A percentile compares a stretch with the other conserved stretches of the same genome.
Conservation (phyloP, 169 alveolate genomes). For the Ichthyophthirius multifiliis region DNA sequence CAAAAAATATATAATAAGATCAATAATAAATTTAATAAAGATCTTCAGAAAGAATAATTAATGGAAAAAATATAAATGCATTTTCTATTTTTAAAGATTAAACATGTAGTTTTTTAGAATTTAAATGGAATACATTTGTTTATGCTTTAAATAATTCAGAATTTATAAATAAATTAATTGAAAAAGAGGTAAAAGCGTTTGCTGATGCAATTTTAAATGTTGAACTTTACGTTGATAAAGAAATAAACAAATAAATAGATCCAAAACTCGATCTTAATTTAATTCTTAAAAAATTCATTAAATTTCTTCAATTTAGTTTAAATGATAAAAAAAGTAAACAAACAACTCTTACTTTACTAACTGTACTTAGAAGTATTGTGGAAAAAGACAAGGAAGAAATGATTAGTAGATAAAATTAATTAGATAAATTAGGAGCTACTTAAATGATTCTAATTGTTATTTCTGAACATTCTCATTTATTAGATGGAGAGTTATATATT, state of each 20-base stretch:
- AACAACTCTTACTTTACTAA: background rate
- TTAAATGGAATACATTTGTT: background rate
- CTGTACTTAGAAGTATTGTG: background rate
- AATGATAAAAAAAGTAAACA: background rate
- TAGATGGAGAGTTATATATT: conserved; percentile 25
- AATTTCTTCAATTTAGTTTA: background rate
- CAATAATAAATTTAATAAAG: too few relatives aligned
- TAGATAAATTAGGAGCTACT: conserved; percentile 39
- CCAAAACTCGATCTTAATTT: background rate
- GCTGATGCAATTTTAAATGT: background rate
- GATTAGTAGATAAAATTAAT: conserved; percentile 11
- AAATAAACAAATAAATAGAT: background rate
- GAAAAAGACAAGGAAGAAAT: conserved; percentile 7
- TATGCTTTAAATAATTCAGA: background rate
- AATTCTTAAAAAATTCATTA: background rate
- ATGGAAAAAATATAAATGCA: too few relatives aligned
- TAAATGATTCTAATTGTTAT: conserved; percentile 26
- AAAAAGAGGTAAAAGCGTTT: background rate
- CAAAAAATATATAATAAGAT: too few relatives aligned
- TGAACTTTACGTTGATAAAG: background rate
- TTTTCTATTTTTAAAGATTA: too few relatives aligned
- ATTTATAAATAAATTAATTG: background rate
- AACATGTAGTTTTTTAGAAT: background rate
- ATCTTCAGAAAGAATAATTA: too few relatives aligned
- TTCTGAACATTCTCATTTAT: conserved; percentile 1